Evolutionary conservation across 169 alveolate genomes (phyloP), one percentile per base, ranked within the genome.

Genomic region (Eimeria mitis): DNA sequence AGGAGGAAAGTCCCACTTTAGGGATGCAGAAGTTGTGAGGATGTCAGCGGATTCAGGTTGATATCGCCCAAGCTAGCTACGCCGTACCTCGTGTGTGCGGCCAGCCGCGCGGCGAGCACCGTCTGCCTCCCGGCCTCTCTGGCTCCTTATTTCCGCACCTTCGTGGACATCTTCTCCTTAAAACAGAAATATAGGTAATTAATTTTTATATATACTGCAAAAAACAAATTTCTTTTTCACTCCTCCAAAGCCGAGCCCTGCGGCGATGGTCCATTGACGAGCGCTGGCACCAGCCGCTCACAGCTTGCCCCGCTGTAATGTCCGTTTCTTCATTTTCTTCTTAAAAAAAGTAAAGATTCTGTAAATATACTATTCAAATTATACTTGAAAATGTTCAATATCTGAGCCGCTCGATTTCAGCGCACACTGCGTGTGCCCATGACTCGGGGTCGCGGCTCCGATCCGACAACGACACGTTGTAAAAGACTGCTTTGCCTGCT

Each of bases 51-150:
- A 52, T 49, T 28, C 71, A 47, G 37, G 31, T 37, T 44, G 79
- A 61, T 34, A 85, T 37, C 79, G 91, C 42, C 79, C 78, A 42
- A 85, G 91, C 91, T 85, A 85, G 91, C 91, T 85, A 34, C 65
- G 71, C 73, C 89, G 52, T 54, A 14, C 52, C 73, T 81, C 89
- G 79, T 56, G 91, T 85, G 91, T 85, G 91, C 91, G 91, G 68
- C 91, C 76, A 85, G 91, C 91, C 40, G 91, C 31, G 56, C 59
- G 78, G 40, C 49, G 91, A 85, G 65, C 91, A 81, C 70, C 89
- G 89, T 54, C 87, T 2, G 87, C 78, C 65, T 76, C 87, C 61
- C 37, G 14, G 87, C 56, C 28, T 23, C 37, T 31, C 61, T 76
- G 23, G 34, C 61, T 5, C 73, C 40, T 25, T 1, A 28, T 63